Base-by-base conservation (phyloP, 2,329 filamentous ascomycete genomes). In the Incumbomyces delicatus region DNA sequence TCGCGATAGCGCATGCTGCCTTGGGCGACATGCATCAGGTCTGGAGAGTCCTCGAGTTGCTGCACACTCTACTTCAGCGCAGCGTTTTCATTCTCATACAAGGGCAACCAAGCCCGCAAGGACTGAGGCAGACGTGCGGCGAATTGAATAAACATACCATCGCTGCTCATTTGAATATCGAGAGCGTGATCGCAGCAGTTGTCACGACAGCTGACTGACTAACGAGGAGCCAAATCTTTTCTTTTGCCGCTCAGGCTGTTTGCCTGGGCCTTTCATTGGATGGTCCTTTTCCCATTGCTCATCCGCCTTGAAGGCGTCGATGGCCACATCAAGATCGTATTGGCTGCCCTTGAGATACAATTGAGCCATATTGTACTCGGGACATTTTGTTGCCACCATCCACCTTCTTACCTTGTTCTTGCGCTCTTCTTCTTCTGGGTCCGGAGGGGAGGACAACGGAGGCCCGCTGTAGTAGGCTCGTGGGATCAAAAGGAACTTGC, bases 261-360 rank as follows among this genome's bases (percentile, higher is more conserved):
- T 72, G 73, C n/a, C 66, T 66, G 53, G 71, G 72, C 49, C 34
- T 6, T 63, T 65, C 39, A 80, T 60, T 0, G 83, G 81, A 58
- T 90, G 76, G 11, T 76, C 74, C 55, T 71, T 75, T 65, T 87
- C 86, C 86, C 85, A 90, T 44, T 70, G 71, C 61, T 88, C 85
- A 52, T 92, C 86, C 2, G 78, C 82, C 53, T 76, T 71, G 61
- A 78, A 88, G 2, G 75, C 71, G 32, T 75, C 71, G 6, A 84
- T 73, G 0, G 85, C 85, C 22, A 65, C 62, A 2, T 79, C 76
- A 13, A 89, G 66, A 55, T 87, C 73, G 61, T 84, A 87, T 6
- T 73, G 71, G 17, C 73, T 69, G 61, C 86, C 81, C 58, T 87
- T 76, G 11, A 92, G 72, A 62, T 92, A 92, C 16, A 89, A 61